A percentile compares a stretch with the other conserved stretches of the same genome.
Evolutionary conservation across 352 stramenopile species (phyloP).

Genomic region (Phytophthora sansomeana): DNA sequence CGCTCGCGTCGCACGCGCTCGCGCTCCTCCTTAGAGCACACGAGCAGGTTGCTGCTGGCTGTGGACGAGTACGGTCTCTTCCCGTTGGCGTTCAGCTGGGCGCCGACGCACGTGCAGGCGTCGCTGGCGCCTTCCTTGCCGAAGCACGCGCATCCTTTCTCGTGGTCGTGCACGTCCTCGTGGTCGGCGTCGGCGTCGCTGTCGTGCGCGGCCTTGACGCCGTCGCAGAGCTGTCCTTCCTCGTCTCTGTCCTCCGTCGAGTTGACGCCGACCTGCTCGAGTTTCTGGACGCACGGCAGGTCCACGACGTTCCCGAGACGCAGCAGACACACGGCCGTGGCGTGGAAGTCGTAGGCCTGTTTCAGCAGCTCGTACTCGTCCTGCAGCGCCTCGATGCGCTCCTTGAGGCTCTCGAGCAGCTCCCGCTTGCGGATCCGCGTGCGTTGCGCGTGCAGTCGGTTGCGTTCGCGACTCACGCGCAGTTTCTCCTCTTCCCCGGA

Average conservation of each 20-base stretch:
- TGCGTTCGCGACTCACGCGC: slow-evolving; percentile 77
- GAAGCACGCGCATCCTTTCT: slow-evolving; percentile 54
- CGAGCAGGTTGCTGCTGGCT: slow-evolving; percentile 38
- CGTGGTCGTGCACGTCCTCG: slow-evolving; percentile 49
- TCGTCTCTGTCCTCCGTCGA: slow-evolving; percentile 50
- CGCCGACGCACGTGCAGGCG: slow-evolving; percentile 33
- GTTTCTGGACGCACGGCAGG: slow-evolving; percentile 52
- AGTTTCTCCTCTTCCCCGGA: slow-evolving; percentile 67
- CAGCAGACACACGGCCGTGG: slow-evolving; percentile 71
- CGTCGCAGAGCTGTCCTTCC: slow-evolving; percentile 35
- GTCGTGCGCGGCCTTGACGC: slow-evolving; percentile 38
- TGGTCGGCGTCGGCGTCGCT: slow-evolving; percentile 49
- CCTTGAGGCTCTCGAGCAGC: slow-evolving; percentile 77
- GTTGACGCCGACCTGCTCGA: slow-evolving; percentile 61
- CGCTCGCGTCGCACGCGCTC: slow-evolving; percentile 77
- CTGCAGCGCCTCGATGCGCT: slow-evolving; percentile 69
- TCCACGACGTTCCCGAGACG: slow-evolving; percentile 52
- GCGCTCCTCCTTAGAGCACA: slow-evolving; percentile 72
- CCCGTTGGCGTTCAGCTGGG: slow-evolving; percentile 46
- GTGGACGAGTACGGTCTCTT: slow-evolving; percentile 47
- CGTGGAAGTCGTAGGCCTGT: slow-evolving; percentile 81
- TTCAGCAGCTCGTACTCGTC: slow-evolving; percentile 70
- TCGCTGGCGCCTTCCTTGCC: slow-evolving; percentile 40
- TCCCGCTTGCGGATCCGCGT: slow-evolving; percentile 82
- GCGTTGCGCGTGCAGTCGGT: slow-evolving; percentile 78